Percentiles rank a stretch among this genome's conserved stretches.
phyloP scores from a whole-genome alignment of 2,329 filamentous ascomycete species.

The Talaromyces sp. region DNA sequence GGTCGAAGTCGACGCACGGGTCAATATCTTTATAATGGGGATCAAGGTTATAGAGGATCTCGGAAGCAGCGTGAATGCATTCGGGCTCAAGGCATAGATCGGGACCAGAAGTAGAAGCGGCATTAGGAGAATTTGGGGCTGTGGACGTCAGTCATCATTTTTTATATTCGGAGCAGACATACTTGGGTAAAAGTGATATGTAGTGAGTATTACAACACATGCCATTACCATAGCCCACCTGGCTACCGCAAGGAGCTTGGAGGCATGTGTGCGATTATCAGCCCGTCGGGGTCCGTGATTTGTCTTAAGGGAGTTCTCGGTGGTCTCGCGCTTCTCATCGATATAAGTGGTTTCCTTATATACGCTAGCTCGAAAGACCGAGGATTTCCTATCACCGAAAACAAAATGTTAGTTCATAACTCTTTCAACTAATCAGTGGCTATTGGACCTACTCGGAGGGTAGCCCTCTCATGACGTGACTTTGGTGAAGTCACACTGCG shows the following conservation, averaged over 20 bases:
- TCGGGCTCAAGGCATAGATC: conserved; percentile 38
- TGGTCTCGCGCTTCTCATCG: neutral
- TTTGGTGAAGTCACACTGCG: neutral
- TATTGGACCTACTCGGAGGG: neutral
- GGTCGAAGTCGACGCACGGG: conserved; percentile 66
- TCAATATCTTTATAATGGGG: conserved; percentile 62
- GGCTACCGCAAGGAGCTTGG: neutral
- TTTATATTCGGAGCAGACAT: neutral
- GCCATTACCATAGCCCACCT: conserved; percentile 8
- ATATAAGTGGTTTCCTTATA: neutral
- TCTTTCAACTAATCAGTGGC: neutral
- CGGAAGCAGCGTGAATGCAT: conserved; percentile 62
- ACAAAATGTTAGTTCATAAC: neutral
- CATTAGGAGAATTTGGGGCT: neutral
- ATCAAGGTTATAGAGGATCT: conserved; percentile 61
- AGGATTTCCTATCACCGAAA: neutral
- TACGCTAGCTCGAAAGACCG: neutral
- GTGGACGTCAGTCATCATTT: no score
- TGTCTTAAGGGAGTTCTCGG: neutral
- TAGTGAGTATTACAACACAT: neutral
- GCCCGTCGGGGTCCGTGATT: neutral
- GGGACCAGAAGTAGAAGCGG: neutral
- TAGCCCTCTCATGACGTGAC: neutral
- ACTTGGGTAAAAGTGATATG: neutral
- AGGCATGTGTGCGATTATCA: neutral